Conservation (phyloP, 2,329 filamentous ascomycete genomes). For the Botrytis medusae region DNA sequence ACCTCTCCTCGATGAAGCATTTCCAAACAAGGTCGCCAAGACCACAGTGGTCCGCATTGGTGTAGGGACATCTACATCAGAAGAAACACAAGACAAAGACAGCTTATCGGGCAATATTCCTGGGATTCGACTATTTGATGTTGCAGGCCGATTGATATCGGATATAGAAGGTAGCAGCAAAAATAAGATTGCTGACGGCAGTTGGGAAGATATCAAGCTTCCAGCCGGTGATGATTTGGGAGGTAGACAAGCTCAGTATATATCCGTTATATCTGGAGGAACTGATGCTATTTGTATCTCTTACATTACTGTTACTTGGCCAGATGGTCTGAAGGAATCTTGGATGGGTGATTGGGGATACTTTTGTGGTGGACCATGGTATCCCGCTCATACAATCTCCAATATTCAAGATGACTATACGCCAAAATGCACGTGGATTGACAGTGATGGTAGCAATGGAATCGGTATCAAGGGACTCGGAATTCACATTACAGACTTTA, state of each 20-base stretch:
- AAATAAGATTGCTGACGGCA: neutral
- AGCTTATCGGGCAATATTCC: neutral
- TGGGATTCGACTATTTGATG: neutral
- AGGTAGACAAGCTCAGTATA: neutral
- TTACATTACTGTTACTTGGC: neutral
- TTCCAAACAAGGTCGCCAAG: neutral
- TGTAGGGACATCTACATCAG: neutral
- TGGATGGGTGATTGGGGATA: neutral
- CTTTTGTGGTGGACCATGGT: neutral
- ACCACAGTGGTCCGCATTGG: neutral
- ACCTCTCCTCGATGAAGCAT: neutral
- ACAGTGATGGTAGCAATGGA: neutral
- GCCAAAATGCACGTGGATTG: neutral
- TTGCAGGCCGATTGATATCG: neutral
- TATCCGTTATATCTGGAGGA: neutral
- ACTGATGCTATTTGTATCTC: neutral
- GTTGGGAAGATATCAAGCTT: neutral
- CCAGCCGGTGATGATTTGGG: neutral
- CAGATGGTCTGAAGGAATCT: neutral
- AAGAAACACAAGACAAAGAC: neutral
- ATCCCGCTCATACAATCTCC: neutral
- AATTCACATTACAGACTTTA: conserved; percentile 6
- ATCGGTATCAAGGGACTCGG: neutral
- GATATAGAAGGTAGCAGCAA: neutral
- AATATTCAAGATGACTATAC: neutral